Evolutionary conservation across 805 yeast species (phyloP).

Genomic region (Wickerhamomyces bovis): DNA sequence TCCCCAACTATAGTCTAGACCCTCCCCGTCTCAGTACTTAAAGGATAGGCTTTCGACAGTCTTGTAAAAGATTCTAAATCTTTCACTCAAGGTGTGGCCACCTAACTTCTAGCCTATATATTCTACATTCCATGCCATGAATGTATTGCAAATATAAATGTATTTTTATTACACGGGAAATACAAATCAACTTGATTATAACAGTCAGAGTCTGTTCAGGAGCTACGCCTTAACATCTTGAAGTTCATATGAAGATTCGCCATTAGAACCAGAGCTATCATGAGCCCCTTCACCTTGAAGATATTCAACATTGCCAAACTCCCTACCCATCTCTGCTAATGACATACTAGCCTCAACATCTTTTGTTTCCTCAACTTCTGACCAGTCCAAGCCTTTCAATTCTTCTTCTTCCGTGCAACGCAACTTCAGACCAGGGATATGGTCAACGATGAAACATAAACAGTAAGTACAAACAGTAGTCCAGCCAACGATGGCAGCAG

Average conservation of each 20-base stretch:
- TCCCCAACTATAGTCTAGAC: no score
- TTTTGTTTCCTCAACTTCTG: constrained; percentile 41
- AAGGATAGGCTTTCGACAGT: no score
- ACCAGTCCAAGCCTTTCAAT: constrained; percentile 44
- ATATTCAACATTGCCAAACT: neutral
- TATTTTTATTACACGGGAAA: no score
- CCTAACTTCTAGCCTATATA: no score
- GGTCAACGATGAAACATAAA: constrained; percentile 41
- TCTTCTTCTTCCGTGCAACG: constrained; percentile 42
- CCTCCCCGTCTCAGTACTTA: no score
- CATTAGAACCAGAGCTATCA: neutral
- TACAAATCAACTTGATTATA: no score
- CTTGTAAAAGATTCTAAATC: no score
- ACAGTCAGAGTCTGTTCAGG: no score
- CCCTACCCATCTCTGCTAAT: constrained; percentile 16
- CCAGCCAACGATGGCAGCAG: constrained; percentile 36
- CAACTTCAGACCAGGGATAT: constrained; percentile 44
- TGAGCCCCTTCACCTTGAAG: neutral
- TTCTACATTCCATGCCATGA: no score
- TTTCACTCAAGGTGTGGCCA: no score
- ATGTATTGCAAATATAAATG: no score
- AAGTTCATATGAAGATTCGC: neutral
- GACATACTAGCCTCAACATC: neutral
- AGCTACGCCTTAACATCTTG: neutral
- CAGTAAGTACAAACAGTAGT: constrained; percentile 36